Conservation (phyloP, 2,329 filamentous ascomycete genomes). For the Diaporthe ilicicola region DNA sequence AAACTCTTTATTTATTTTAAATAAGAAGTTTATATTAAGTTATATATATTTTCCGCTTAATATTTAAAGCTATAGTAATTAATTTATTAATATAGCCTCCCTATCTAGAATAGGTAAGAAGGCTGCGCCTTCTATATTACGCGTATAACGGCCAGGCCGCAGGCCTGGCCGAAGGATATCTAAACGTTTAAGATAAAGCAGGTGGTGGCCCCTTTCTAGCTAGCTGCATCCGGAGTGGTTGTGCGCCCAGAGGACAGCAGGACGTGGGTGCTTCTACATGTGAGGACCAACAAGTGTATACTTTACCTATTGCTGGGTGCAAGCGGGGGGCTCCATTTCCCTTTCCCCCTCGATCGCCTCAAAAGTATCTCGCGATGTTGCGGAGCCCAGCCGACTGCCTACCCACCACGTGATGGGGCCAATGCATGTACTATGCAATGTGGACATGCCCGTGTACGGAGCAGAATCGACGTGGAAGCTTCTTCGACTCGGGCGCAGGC, state of each 20-base stretch:
- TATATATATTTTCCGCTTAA: no score
- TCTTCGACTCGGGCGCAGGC: constrained; percentile 23
- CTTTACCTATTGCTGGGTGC: not conserved
- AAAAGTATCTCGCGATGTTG: constrained; percentile 11
- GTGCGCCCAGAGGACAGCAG: not conserved
- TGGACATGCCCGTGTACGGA: not conserved
- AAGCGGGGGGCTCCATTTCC: not conserved
- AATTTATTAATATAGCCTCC: no score
- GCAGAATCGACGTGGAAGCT: constrained; percentile 18
- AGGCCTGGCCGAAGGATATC: no score
- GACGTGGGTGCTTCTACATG: not conserved
- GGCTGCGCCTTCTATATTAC: no score
- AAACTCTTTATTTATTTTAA: no score
- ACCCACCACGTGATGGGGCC: constrained; percentile 18
- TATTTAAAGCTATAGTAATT: no score
- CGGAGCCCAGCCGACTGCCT: not conserved
- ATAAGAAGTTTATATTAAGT: no score
- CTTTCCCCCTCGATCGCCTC: constrained; percentile 10
- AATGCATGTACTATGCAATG: constrained; percentile 12
- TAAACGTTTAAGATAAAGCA: no score
- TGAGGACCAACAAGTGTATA: not conserved
- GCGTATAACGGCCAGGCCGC: no score
- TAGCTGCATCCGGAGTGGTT: constrained; percentile 4
- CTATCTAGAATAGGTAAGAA: no score
- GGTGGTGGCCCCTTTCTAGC: not conserved